Conservation (phyloP, 2,329 filamentous ascomycete genomes). For the Aureobasidium leucospermi region DNA sequence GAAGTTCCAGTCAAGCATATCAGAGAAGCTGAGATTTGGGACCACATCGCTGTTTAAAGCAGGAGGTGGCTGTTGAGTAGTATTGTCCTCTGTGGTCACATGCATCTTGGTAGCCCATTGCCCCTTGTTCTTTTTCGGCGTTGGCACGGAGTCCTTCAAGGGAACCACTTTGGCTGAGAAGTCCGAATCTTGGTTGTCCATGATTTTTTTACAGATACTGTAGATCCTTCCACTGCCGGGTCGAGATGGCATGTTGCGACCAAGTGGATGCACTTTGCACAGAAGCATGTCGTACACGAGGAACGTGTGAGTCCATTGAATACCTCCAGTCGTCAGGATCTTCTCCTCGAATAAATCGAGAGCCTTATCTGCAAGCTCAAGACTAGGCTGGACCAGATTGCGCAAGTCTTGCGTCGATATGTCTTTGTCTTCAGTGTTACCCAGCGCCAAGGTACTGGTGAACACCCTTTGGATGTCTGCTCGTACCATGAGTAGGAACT, state of each 20-base stretch:
- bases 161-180: neutral
- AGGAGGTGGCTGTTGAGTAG: neutral
- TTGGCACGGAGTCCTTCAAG: neutral
- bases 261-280: neutral
- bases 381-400: neutral
- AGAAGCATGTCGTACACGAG: slow-evolving; percentile 7
- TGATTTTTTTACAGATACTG: slow-evolving; percentile 7
- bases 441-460: neutral
- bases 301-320: slow-evolving; percentile 5
- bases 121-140: neutral
- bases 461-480: neutral
- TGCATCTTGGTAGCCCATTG: neutral
- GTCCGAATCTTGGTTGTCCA: slow-evolving; percentile 9
- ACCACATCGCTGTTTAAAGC: neutral
- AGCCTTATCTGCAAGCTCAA: slow-evolving; percentile 1
- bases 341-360: slow-evolving; percentile 9
- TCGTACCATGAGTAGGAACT: neutral
- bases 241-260: neutral
- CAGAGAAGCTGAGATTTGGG: neutral
- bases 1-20: slow-evolving; percentile 11
- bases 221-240: slow-evolving; percentile 2
- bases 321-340: neutral
- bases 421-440: neutral
- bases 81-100: neutral
- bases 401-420: neutral